Conservation (phyloP, 1,139 yeast species). For the Zygoascus sp. region DNA sequence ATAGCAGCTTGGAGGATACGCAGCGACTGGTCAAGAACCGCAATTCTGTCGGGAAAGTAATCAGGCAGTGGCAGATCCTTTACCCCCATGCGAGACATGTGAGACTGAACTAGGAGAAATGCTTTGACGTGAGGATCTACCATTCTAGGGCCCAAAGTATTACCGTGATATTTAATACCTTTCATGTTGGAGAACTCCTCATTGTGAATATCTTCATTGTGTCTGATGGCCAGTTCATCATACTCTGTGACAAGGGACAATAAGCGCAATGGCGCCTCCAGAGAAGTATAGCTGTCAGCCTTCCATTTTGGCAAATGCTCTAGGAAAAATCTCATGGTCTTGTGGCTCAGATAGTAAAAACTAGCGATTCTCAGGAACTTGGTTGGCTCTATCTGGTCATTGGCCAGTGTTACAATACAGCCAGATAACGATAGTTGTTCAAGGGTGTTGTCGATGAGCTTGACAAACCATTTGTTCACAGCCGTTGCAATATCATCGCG, state of each 20-base stretch:
- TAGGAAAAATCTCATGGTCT: constrained; percentile 70
- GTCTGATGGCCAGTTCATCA: constrained; percentile 89
- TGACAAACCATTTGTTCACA: constrained; percentile 62
- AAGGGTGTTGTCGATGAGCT: constrained; percentile 66
- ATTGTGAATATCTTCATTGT: constrained; percentile 90
- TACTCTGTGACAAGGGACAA: constrained; percentile 74
- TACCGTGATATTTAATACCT: constrained; percentile 61
- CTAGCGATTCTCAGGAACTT: constrained; percentile 83
- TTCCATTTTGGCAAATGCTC: constrained; percentile 30
- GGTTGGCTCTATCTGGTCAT: constrained; percentile 50
- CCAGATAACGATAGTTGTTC: constrained; percentile 64
- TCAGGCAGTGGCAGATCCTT: constrained; percentile 91
- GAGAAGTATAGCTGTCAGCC: neutral
- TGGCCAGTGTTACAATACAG: constrained; percentile 57
- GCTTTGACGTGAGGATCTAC: constrained; percentile 98
- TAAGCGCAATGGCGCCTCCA: constrained; percentile 8
- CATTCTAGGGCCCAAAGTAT: constrained; percentile 52
- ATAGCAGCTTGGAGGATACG: constrained; percentile 92
- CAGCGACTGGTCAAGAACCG: constrained; percentile 88
- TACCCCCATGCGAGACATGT: constrained; percentile 50
- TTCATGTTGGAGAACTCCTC: constrained; percentile 68
- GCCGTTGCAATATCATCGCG: constrained; percentile 15
- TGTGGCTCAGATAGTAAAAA: constrained; percentile 89
- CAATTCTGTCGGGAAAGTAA: constrained; percentile 87
- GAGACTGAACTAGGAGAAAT: constrained; percentile 80